Base-by-base conservation (phyloP, 2,329 filamentous ascomycete genomes). In the Blumeria hordei region DNA sequence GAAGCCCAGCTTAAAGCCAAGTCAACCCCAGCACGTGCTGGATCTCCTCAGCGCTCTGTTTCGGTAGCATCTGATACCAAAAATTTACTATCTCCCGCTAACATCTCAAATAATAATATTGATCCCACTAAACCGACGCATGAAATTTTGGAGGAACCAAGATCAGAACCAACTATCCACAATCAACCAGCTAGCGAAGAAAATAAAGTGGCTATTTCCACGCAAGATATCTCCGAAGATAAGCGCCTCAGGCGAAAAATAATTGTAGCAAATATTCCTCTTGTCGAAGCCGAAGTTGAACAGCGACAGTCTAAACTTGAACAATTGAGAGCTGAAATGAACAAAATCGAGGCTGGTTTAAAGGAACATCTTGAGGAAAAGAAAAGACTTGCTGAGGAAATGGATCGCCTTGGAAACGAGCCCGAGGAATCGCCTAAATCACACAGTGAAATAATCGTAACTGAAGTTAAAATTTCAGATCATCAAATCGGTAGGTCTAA, bases 271-370 rank as follows among this genome's bases (percentile, higher is more conserved):
- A 62, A 64, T 39, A 57, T 65, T 37, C 61, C 64, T 9, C 57
- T 59, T 12, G 59, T 67, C 14, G 63, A 68, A 58, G 63, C 64
- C n/a, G 61, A 65, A 57, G 62, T 66, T 18, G 58, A 62, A 47
- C 49, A 63, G 43, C 61, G 57, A 21, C 61, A 63, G 55, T 56
- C 56, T 8, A 64, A 58, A 47, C 59, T 66, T 6, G 64, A 61
- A 39, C 60, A 61, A 49, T 37, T 65, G n/a, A 60, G 59, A 52
- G 61, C 59, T 18, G 60, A 67, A 55, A 64, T 64, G 44, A 61
- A 63, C 14, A 61, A 58, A 54, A 59, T 64, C 12, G 64, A 68
- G 58, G 62, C 62, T 49, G 60, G 58, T 45, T 58, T 64, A 21
- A 58, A 61, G 50, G 63, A 61, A 53, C 62, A 59, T 44, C 54